Evolutionary conservation across 1,284 basidiomycete species (phyloP).

Genomic region (Porogramme epimiltina): DNA sequence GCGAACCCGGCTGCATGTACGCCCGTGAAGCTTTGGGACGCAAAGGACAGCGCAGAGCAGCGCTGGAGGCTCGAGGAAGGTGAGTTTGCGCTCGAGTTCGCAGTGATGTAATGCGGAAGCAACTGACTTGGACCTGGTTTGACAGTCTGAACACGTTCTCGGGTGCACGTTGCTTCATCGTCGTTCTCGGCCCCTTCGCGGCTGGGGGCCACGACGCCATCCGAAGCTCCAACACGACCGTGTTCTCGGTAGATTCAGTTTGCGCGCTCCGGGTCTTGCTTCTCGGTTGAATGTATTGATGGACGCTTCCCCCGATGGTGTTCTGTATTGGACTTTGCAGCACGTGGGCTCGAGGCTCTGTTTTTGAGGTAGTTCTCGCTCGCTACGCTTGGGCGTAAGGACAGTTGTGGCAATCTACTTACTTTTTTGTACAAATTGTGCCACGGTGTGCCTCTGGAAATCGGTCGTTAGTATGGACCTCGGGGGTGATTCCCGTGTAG

Average conservation of each 20-base stretch:
- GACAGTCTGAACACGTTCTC: background rate
- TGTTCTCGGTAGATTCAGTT: background rate
- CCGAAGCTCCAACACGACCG: background rate
- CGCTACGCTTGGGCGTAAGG: too few species aligned
- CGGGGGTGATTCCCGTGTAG: too few species aligned
- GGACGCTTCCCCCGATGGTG: background rate
- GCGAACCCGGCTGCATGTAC: background rate
- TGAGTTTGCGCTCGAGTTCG: background rate
- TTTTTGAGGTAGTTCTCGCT: too few species aligned
- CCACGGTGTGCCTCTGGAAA: too few species aligned
- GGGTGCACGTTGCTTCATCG: background rate
- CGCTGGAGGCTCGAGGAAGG: slow-evolving; percentile 19
- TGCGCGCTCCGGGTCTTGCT: background rate
- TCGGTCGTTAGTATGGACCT: too few species aligned
- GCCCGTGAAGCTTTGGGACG: slow-evolving; percentile 12
- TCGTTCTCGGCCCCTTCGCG: too few species aligned
- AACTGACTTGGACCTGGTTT: background rate
- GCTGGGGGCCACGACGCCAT: too few species aligned
- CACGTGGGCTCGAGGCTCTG: too few species aligned
- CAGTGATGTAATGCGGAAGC: background rate
- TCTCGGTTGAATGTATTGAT: background rate
- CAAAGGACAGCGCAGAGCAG: slow-evolving; percentile 13
- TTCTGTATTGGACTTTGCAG: background rate
- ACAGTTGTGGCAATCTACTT: too few species aligned
- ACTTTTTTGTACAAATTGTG: too few species aligned